Base-by-base conservation (phyloP, 2,329 filamentous ascomycete species). In the Sarocladium kiliense region DNA sequence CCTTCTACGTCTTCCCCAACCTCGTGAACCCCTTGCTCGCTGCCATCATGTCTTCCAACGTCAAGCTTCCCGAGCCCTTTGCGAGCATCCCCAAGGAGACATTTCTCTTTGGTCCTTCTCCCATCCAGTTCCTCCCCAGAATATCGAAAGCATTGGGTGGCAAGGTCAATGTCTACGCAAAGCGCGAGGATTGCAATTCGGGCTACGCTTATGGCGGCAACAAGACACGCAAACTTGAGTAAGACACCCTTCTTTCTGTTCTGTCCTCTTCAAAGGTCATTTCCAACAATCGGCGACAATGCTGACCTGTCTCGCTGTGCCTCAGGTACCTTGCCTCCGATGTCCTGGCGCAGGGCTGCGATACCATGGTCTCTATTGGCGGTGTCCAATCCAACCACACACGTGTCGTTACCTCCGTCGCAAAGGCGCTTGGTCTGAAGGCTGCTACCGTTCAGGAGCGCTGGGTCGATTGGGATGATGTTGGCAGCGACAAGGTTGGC, bases 301-400 rank as follows among this genome's bases (percentile, higher is more conserved):
- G 18, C 9, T 23, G 18, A 25, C 23, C 25, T 27, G 11, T 51
- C 5, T 14, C 14, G 14, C 30, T 6, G 9, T 23, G 37, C 49
- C 4, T 10, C 56, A 81, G 78, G 62, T 88, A 88, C 64, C 78
- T 88, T 18, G 75, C 84, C 4, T 76, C 85, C 0, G 84, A 87
- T n/a, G 83, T 84, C 2, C 65, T 83, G 7, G 69, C 76, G 3
- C 70, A 80, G 56, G 76, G 77, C 45, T 77, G 75, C 63, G 81
- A 85, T 62, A 87, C 84, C 1, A 75, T 88, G 21, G 78, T 88
- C 58, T 82, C 78, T 60, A 85, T 87, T 61, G 85, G 86, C 57
- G 86, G 86, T 54, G 76, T 87, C 4, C 86, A 88, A 63, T 85
- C 81, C 53, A 89, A 89, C 74, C 85, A 88, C 66, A 88, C 85